Conservation (phyloP, 2,329 filamentous ascomycete genomes). For the Cercospora canescens region DNA sequence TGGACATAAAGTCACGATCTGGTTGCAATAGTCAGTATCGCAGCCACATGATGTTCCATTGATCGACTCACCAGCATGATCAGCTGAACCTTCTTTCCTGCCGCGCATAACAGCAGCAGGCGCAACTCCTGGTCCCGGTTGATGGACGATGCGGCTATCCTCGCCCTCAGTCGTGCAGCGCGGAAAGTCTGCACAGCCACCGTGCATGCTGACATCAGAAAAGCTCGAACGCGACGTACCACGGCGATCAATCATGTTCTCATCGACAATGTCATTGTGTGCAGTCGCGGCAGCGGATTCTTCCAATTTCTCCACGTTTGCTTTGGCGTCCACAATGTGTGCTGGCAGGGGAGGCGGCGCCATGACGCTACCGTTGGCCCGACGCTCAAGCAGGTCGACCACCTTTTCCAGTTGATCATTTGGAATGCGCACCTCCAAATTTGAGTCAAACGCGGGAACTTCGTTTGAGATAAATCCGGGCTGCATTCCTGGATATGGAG, state of each 20-base stretch:
- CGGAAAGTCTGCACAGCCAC: slow-evolving; percentile 32
- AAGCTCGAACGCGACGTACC: slow-evolving; percentile 22
- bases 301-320: not conserved
- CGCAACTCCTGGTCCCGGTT: slow-evolving; percentile 7
- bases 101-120: slow-evolving; percentile 27
- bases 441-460: not conserved
- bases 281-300: not conserved
- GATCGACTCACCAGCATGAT: slow-evolving; percentile 4
- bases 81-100: slow-evolving; percentile 29
- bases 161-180: slow-evolving; percentile 32
- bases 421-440: slow-evolving; percentile 25
- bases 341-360: slow-evolving; percentile 31
- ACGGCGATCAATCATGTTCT: slow-evolving; percentile 19
- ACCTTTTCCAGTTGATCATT: slow-evolving; percentile 34
- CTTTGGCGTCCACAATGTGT: slow-evolving; percentile 13
- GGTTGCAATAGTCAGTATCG: slow-evolving; percentile 3
- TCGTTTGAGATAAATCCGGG: not conserved
- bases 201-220: slow-evolving; percentile 40
- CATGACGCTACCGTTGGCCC: slow-evolving; percentile 19
- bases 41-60: not conserved
- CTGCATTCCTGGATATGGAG: not conserved
- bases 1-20: slow-evolving; percentile 33
- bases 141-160: slow-evolving; percentile 28
- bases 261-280: not conserved
- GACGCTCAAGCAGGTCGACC: not conserved